phyloP scores from a whole-genome alignment of 1,139 yeast species.

The Candida sojae region DNA sequence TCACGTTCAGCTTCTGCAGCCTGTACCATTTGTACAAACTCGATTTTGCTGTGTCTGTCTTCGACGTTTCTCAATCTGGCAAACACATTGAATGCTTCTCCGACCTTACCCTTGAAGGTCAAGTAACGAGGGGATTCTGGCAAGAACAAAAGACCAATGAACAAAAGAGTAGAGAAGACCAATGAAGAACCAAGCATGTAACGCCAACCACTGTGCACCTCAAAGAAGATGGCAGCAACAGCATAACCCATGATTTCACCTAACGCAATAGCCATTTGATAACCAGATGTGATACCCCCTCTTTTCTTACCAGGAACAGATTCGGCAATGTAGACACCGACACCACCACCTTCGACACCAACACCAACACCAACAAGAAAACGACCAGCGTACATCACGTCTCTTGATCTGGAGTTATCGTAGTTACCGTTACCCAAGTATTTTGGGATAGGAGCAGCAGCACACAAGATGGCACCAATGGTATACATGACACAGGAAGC shows the following conservation, averaged over 20 bases:
- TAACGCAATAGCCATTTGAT: constrained; percentile 58
- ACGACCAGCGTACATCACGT: constrained; percentile 54
- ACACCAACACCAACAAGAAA: constrained; percentile 59
- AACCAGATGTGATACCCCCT: constrained; percentile 58
- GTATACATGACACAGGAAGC: constrained; percentile 58
- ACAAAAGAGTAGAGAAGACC: constrained; percentile 52
- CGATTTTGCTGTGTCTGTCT: constrained; percentile 40
- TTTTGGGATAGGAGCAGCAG: constrained; percentile 31
- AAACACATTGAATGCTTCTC: constrained; percentile 58
- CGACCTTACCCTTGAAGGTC: constrained; percentile 49
- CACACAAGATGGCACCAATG: constrained; percentile 56
- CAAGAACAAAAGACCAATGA: constrained; percentile 47
- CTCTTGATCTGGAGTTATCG: constrained; percentile 24
- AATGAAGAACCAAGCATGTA: constrained; percentile 61
- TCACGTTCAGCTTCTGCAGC: constrained; percentile 31
- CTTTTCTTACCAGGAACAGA: constrained; percentile 58
- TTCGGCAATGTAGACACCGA: constrained; percentile 60
- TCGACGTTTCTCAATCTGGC: constrained; percentile 49
- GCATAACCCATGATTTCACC: constrained; percentile 63
- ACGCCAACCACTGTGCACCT: constrained; percentile 59
- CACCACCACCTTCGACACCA: constrained; percentile 63
- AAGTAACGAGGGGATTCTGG: constrained; percentile 58
- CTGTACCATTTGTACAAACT: constrained; percentile 49
- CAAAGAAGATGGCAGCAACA: constrained; percentile 55
- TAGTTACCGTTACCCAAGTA: constrained; percentile 12